Base-by-base conservation (phyloP, 495 filamentous ascomycete genomes). In the Aspergillus mulundensis region DNA sequence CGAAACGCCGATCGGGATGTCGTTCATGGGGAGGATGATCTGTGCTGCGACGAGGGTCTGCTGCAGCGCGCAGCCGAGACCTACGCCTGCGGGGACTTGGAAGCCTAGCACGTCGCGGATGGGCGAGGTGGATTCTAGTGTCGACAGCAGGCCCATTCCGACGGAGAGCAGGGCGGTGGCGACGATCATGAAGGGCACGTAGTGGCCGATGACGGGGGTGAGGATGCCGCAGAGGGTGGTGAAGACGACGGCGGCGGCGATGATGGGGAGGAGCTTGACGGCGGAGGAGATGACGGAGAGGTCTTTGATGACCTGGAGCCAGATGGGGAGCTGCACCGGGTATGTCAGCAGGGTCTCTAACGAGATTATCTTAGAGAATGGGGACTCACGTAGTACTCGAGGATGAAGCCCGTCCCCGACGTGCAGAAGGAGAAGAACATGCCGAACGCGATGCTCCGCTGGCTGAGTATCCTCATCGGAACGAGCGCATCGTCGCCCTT, bases 1-100 rank as follows among this genome's bases (percentile, higher is more conserved):
- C 0, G 74, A 54, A 12, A 72, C 58, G 2, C 75, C 75, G 30
- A 72, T 64, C 5, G 72, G 63, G 10, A 73, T 61, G 21, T 79
- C 71, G 1, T 52, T 47, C 3, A 58, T 50, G 0, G 66, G 58
- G 3, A 78, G 65, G 4, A 74, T 66, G 1, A 65, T 70, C 48
- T 79, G 75, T 0, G 69, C 75, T 11, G 71, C 68, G 7, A 73
- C 59, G 19, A 66, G 65, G 0, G 69, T 61, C 1, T 50, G 61
- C 47, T 75, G 67, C 28, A 75, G 65, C 1, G 71, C 68, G 18
- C 69, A 59, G 1, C 72, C 75, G 12, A 67, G 46, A 0, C 71
- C 77, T 14, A 75, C 46, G 1, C 77, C 77, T 21, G 61, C 67
- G 5, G 77, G 16, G 14, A 72, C 57, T 30, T 71, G 66, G 61